phyloP scores from a whole-genome alignment of 257 asterid genomes.

The Perilla frutescens region DNA sequence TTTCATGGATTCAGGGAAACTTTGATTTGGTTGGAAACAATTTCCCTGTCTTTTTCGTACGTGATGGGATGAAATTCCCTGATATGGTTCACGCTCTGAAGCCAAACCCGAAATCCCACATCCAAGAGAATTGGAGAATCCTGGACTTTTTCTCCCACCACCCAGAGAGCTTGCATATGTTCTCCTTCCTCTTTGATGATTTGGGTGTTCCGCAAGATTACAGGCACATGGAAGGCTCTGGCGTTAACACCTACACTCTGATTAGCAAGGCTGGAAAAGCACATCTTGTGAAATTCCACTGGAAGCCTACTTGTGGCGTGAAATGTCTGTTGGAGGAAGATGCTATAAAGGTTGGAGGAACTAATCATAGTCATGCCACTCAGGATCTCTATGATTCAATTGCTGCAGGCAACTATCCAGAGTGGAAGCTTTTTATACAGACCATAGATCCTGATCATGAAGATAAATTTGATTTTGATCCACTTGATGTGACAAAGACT shows the following conservation, averaged over 20 bases:
- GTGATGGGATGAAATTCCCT: conserved; percentile 95
- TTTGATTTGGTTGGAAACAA: conserved; percentile 98
- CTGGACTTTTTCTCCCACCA: conserved; percentile 93
- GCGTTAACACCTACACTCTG: conserved; percentile 86
- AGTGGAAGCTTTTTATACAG: conserved; percentile 97
- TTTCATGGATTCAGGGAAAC: conserved; percentile 68
- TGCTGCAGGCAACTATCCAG: conserved; percentile 88
- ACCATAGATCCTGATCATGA: conserved; percentile 85
- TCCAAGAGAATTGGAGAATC: conserved; percentile 95
- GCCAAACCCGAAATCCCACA: conserved; percentile 94
- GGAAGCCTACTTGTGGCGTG: conserved; percentile 99
- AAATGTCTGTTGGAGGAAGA: conserved; percentile 84
- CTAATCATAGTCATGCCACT: conserved; percentile 96
- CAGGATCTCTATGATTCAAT: conserved; percentile 93
- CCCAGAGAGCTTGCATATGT: conserved; percentile 90
- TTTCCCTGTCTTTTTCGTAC: conserved; percentile 88
- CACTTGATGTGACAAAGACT: conserved; percentile 90
- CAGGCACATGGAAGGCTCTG: conserved; percentile 97
- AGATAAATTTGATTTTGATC: conserved; percentile 90
- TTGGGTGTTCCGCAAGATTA: conserved; percentile 91
- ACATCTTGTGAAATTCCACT: conserved; percentile 88
- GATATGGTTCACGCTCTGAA: conserved; percentile 89
- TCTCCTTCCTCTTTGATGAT: conserved; percentile 87
- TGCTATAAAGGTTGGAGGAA: conserved; percentile 79
- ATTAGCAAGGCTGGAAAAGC: conserved; percentile 91